These are phyloP conservation scores for Myxozyma monticola DNA, from an alignment of 805 yeast species.

Conservation along the genomic window DNA sequence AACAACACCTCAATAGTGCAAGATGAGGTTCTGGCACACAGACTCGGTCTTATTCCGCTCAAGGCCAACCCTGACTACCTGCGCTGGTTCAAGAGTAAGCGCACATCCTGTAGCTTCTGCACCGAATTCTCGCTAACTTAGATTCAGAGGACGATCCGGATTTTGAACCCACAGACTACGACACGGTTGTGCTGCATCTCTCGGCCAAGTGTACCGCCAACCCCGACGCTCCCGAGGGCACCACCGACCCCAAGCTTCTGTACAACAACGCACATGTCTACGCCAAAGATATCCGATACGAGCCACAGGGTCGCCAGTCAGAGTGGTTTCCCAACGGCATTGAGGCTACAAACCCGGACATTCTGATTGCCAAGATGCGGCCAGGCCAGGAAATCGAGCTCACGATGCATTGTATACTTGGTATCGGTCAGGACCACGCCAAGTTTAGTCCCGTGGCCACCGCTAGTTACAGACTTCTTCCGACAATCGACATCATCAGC, in stretches of 20 bases:
- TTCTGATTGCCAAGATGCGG: slow-evolving; percentile 84
- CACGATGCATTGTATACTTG: slow-evolving; percentile 86
- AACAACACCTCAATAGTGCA: slow-evolving; percentile 96
- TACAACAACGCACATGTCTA: slow-evolving; percentile 85
- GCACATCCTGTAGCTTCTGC: background rate
- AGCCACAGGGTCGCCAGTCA: slow-evolving; percentile 85
- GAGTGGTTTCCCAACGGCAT: slow-evolving; percentile 61
- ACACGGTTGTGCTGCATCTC: slow-evolving; percentile 81
- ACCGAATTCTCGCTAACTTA: background rate
- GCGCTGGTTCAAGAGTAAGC: slow-evolving; percentile 68
- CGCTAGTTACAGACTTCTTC: slow-evolving; percentile 91
- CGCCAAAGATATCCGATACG: slow-evolving; percentile 84
- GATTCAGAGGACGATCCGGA: slow-evolving; percentile 39
- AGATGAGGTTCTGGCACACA: slow-evolving; percentile 94
- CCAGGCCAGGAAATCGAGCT: slow-evolving; percentile 96
- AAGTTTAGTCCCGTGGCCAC: slow-evolving; percentile 97
- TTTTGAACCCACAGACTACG: slow-evolving; percentile 68
- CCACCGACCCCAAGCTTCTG: slow-evolving; percentile 78
- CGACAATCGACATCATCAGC: slow-evolving; percentile 70
- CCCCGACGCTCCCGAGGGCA: slow-evolving; percentile 74
- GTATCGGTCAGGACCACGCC: slow-evolving; percentile 94
- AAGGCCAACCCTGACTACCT: slow-evolving; percentile 87
- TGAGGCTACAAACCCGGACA: slow-evolving; percentile 65
- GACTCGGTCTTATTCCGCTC: slow-evolving; percentile 90
- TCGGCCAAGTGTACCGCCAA: slow-evolving; percentile 82